Conservation (phyloP, 1,139 yeast genomes). For the Pneumocystis wakefieldiae region DNA sequence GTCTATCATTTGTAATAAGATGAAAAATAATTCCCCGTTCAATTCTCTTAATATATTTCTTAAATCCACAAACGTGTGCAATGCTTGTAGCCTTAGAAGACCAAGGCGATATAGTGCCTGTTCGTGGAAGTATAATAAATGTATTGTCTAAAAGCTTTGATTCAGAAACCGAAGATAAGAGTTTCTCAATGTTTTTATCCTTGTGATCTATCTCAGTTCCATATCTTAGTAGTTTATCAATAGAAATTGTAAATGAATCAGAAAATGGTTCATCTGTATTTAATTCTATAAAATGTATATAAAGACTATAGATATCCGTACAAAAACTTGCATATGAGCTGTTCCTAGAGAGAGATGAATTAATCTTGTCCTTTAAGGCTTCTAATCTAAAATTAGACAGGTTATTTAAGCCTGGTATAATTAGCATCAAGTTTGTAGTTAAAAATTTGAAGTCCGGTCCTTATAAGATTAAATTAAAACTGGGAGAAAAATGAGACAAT, state of each 20-base stretch:
- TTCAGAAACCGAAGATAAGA: background rate
- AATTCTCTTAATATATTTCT: slow-evolving; percentile 54
- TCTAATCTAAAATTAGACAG: background rate
- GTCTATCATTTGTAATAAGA: slow-evolving; percentile 35
- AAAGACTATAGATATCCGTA: background rate
- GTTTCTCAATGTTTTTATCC: background rate
- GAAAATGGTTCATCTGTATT: background rate
- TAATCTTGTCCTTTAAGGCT: background rate
- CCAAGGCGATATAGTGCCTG: slow-evolving; percentile 98
- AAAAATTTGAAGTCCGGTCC: background rate
- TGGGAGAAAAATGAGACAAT: background rate
- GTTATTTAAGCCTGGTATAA: background rate
- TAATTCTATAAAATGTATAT: background rate
- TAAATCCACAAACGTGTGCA: slow-evolving; percentile 73
- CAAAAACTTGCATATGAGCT: background rate
- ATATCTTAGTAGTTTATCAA: background rate
- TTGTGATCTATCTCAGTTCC: background rate
- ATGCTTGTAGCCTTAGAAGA: slow-evolving; percentile 97
- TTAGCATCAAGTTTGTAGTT: background rate
- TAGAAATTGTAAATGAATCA: background rate
- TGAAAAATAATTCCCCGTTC: slow-evolving; percentile 79
- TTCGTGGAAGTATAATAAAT: slow-evolving; percentile 71
- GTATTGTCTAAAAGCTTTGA: slow-evolving; percentile 24
- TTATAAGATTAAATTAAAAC: no score
- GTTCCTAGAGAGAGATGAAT: background rate